A percentile compares a stretch with the other conserved stretches of the same genome.
Evolutionary conservation across 73 alveolate genomes (phyloP).

Genomic region (Blepharisma japonicum): DNA sequence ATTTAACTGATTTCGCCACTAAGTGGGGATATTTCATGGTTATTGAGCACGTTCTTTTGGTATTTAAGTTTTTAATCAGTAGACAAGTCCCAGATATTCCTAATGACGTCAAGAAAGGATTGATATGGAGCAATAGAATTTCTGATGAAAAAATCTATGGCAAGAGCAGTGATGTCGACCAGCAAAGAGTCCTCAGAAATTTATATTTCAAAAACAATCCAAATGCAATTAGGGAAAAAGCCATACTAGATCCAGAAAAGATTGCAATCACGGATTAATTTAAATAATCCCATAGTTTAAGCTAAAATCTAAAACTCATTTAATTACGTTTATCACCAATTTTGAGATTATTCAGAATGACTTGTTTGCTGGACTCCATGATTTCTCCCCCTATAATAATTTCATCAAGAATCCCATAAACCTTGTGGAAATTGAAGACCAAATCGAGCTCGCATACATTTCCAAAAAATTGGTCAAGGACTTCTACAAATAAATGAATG

Average conservation of each 20-base stretch:
- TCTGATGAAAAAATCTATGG: not conserved
- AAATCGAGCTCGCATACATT: slow-evolving; percentile 99
- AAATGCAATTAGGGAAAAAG: not conserved
- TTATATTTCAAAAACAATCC: not conserved
- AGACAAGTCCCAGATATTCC: slow-evolving; percentile 10
- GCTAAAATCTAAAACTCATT: too few relatives aligned
- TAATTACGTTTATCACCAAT: slow-evolving; percentile 2
- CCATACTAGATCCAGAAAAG: not conserved
- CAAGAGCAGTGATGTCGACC: not conserved
- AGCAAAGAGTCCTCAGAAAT: not conserved
- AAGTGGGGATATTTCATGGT: slow-evolving; percentile 18
- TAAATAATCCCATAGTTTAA: too few relatives aligned
- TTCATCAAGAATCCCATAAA: slow-evolving; percentile 95
- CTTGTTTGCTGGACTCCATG: slow-evolving; percentile 26
- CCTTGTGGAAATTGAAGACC: slow-evolving; percentile 97
- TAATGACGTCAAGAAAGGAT: not conserved
- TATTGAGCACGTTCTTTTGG: slow-evolving; percentile 10
- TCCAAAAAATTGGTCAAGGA: slow-evolving; percentile 90
- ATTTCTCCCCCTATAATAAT: slow-evolving; percentile 89
- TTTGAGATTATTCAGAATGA: slow-evolving; percentile 18
- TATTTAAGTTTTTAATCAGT: not conserved
- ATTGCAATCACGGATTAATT: not conserved
- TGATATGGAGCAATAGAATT: slow-evolving; percentile 4
- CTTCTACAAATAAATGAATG: slow-evolving; percentile 70
- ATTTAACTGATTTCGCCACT: not conserved